Evolutionary conservation across 495 filamentous ascomycete genomes (phyloP), one percentile per base, ranked within the genome.

Genomic region (Echria macrotheca): DNA sequence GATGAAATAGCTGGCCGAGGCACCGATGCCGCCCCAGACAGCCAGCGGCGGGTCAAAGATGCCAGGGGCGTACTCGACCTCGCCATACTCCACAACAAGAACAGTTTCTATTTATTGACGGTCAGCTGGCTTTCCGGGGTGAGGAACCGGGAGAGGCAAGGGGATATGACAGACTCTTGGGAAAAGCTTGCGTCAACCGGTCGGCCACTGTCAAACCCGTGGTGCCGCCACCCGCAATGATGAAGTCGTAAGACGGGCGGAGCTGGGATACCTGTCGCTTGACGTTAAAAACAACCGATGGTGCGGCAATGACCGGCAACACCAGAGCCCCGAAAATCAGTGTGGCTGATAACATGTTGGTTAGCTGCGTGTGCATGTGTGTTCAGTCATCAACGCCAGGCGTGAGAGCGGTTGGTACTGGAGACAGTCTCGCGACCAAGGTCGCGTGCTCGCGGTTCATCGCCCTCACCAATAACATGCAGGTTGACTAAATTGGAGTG

Each of bases 81-180:
- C 50, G 17, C 72, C 71, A 44, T 70, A 70, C 50, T 73, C 71
- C 24, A 74, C 57, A 1, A 73, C 63, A 1, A 75, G 64, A 0
- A 74, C 65, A 1, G 56, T 65, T 54, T 65, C 71, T 75, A 28
- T 17, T n/a, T n/a, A n/a, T n/a, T n/a, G n/a, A n/a, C n/a, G n/a
- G n/a, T n/a, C n/a, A n/a, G n/a, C n/a, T n/a, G n/a, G n/a, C n/a
- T n/a, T n/a, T n/a, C n/a, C 9, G 2, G 2, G 26, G 33, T 3
- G 21, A 18, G 18, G 31, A n/a, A 44, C 2, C 7, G 10, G 9
- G 25, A 15, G 19, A 18, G 4, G 2, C n/a, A 46, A 2, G 10
- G 4, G 15, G 15, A 17, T 5, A 24, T 8, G n/a, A 3, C 12
- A 31, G 11, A 46, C 58, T 28, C 22, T 22, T 4, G 2, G 59